phyloP scores from a whole-genome alignment of 345 rosid species.

The Aquilaria yunnanensis region DNA sequence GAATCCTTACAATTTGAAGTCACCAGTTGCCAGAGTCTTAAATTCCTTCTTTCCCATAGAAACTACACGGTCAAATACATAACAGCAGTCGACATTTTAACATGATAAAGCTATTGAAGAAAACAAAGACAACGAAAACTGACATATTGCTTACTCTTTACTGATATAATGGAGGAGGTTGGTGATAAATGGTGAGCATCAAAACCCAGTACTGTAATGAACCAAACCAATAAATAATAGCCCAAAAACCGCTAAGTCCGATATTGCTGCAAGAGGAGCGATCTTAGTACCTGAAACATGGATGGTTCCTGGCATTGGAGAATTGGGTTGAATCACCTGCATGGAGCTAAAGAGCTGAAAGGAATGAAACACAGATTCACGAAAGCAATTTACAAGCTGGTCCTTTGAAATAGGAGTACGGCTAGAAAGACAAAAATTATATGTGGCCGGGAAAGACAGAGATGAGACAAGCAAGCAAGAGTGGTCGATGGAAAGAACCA shows the following conservation, averaged over 20 bases:
- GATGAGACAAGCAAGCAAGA: conserved; percentile 2
- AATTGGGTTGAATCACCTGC: neutral
- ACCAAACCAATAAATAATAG: neutral
- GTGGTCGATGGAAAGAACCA: conserved; percentile 29
- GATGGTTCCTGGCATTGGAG: conserved; percentile 85
- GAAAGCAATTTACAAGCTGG: conserved; percentile 1
- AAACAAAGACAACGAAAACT: neutral
- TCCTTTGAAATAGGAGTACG: conserved; percentile 12
- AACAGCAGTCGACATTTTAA: conserved; percentile 4
- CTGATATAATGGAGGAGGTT: conserved; percentile 32
- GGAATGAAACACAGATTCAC: neutral
- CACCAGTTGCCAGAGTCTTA: conserved; percentile 52
- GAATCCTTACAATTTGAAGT: conserved; percentile 68
- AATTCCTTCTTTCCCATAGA: conserved; percentile 76
- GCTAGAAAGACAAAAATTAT: neutral
- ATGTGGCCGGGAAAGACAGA: conserved; percentile 2
- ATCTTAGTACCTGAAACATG: conserved; percentile 64
- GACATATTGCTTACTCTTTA: conserved; percentile 48
- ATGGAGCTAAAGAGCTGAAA: neutral
- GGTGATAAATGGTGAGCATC: conserved; percentile 42
- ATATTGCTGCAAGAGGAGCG: conserved; percentile 13
- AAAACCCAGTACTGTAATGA: conserved; percentile 54
- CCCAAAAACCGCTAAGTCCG: conserved; percentile 5
- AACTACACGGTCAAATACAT: conserved; percentile 40
- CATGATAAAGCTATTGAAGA: neutral